Conservation (phyloP, 345 rosid genomes). For the Brassica carinata region DNA sequence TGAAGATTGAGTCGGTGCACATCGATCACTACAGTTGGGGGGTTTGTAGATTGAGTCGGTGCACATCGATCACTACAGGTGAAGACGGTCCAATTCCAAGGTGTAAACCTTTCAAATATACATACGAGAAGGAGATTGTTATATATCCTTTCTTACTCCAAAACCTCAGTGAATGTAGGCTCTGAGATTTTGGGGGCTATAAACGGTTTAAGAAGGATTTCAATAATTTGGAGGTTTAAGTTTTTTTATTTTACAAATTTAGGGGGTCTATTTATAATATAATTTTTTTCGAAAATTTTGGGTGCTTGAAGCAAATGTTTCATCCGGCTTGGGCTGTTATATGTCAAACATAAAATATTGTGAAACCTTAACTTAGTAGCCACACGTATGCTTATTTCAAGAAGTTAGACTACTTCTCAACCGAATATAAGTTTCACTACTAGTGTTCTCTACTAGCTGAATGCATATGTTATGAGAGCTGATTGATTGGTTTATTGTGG, state of each 20-base stretch:
- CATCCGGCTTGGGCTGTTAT: no score
- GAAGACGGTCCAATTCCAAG: slow-evolving; percentile 97
- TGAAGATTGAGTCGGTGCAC: slow-evolving; percentile 94
- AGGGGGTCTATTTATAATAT: no score
- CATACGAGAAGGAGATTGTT: slow-evolving; percentile 95
- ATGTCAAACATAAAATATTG: slow-evolving; percentile 10
- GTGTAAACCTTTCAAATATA: slow-evolving; percentile 95
- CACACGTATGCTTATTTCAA: slow-evolving; percentile 96
- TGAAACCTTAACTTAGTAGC: slow-evolving; percentile 54
- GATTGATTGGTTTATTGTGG: not conserved
- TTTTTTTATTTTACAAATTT: no score
- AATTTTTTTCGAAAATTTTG: no score
- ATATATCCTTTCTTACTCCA: slow-evolving; percentile 69
- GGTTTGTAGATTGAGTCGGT: slow-evolving; percentile 68
- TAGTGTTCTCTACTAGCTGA: not conserved
- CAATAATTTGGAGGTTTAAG: no score
- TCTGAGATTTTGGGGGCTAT: no score
- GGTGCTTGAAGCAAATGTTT: no score
- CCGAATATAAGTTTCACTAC: slow-evolving; percentile 68
- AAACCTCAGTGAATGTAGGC: not conserved
- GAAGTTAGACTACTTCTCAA: slow-evolving; percentile 94
- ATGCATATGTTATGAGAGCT: not conserved
- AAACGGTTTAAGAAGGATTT: no score
- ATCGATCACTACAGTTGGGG: slow-evolving; percentile 64
- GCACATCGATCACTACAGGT: slow-evolving; percentile 87